phyloP scores from a whole-genome alignment of 805 yeast species.

The Cyberlindnera misumaiensis region DNA sequence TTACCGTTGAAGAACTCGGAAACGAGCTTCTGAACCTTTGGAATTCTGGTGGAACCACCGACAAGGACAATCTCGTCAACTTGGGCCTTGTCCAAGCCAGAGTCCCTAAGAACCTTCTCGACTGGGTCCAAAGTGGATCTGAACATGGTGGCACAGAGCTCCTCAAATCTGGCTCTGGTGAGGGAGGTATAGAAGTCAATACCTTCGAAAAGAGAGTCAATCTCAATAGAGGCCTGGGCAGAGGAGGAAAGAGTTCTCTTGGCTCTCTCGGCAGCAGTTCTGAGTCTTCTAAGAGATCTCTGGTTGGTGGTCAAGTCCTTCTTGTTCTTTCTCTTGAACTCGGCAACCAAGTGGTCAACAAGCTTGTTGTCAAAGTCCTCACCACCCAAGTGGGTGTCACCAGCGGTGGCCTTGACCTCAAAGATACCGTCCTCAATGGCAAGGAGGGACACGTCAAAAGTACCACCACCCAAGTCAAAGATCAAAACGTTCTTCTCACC shows the following conservation, averaged over 20 bases:
- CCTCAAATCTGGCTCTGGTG: too few relatives aligned
- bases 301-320: conserved; percentile 24
- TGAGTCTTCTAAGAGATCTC: conserved; percentile 62
- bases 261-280: conserved; percentile 65
- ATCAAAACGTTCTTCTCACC: conserved; percentile 69
- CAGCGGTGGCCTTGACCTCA: conserved; percentile 78
- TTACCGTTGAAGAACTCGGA: conserved; percentile 98
- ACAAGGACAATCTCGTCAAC: conserved; percentile 94
- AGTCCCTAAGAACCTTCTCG: too few relatives aligned
- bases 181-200: too few relatives aligned
- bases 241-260: conserved; percentile 76
- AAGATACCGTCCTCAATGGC: conserved; percentile 78
- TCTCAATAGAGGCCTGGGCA: conserved; percentile 46
- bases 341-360: conserved; percentile 47
- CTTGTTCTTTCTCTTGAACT: conserved; percentile 44
- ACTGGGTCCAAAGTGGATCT: too few relatives aligned
- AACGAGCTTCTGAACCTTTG: conserved; percentile 94
- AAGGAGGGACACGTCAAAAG: conserved; percentile 73
- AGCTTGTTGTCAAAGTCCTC: conserved; percentile 75
- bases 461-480: conserved; percentile 81
- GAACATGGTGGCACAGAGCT: too few relatives aligned
- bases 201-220: too few relatives aligned
- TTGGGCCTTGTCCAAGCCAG: conserved; percentile 67
- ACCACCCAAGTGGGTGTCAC: conserved; percentile 82
- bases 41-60: conserved; percentile 99